Percentiles rank a stretch among this genome's conserved stretches.
Conservation (phyloP, 2,329 filamentous ascomycete genomes). For the Exophiala sideris region DNA sequence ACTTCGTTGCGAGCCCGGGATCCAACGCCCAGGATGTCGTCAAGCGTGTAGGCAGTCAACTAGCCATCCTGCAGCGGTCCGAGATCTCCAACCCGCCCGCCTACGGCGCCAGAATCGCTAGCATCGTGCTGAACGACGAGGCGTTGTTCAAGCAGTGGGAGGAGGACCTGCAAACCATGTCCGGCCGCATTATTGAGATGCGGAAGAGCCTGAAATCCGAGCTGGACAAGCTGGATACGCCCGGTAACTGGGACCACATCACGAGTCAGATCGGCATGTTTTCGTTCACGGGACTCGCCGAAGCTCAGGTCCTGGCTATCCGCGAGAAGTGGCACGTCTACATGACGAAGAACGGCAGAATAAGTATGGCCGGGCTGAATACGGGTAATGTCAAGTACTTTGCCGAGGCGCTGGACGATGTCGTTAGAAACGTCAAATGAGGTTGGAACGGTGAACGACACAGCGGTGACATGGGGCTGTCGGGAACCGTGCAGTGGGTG, state of each 20-base stretch:
- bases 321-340: constrained; percentile 50
- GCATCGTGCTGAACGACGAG: constrained; percentile 76
- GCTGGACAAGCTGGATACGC: constrained; percentile 80
- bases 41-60: constrained; percentile 72
- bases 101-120: constrained; percentile 87
- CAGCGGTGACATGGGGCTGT: too few species aligned
- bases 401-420: constrained; percentile 81
- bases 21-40: constrained; percentile 61
- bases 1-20: constrained; percentile 75
- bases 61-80: constrained; percentile 90
- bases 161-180: constrained; percentile 87
- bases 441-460: neutral
- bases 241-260: constrained; percentile 93
- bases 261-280: constrained; percentile 99
- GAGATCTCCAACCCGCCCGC: constrained; percentile 97
- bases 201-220: constrained; percentile 71
- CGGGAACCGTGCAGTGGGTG: neutral
- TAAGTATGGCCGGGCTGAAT: constrained; percentile 98
- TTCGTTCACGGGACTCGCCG: constrained; percentile 64
- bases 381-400: constrained; percentile 90
- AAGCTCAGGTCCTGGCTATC: constrained; percentile 46
- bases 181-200: constrained; percentile 91
- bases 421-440: constrained; percentile 51
- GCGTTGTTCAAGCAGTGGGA: constrained; percentile 87
- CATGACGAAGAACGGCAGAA: constrained; percentile 91